A percentile compares a stretch with the other conserved stretches of the same genome.
Conservation (phyloP, 371 early-diverging fungal genomes). For the Caulochytrium protostelioides region DNA sequence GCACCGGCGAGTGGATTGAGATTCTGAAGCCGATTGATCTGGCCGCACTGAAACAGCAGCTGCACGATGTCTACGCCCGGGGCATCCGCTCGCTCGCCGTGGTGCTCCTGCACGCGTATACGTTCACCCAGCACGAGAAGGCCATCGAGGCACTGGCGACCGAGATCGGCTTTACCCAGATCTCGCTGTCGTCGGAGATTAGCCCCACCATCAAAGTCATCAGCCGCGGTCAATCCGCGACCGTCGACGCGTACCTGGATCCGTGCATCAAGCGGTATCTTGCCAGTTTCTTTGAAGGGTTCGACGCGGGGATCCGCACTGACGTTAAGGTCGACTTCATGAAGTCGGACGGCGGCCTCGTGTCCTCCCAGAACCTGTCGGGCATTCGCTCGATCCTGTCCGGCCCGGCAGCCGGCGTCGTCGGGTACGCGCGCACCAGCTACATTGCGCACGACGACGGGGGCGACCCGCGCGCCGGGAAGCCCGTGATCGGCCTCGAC, state of each 20-base stretch:
- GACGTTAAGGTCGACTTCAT: conserved; percentile 70
- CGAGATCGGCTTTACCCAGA: conserved; percentile 50
- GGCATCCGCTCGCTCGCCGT: conserved; percentile 72
- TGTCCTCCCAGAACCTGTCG: conserved; percentile 54
- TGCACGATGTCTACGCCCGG: conserved; percentile 33
- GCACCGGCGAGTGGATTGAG: conserved; percentile 67
- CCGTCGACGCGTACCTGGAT: conserved; percentile 81
- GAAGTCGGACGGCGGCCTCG: conserved; percentile 88
- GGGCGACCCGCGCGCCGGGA: conserved; percentile 12
- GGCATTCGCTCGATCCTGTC: conserved; percentile 78
- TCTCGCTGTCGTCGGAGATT: conserved; percentile 58
- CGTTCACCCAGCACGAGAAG: conserved; percentile 60
- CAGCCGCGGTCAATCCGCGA: conserved; percentile 71
- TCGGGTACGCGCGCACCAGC: conserved; percentile 71
- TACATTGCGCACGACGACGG: conserved; percentile 28
- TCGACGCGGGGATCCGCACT: conserved; percentile 35
- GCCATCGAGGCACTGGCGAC: conserved; percentile 42
- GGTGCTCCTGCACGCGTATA: conserved; percentile 79
- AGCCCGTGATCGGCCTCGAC: conserved; percentile 81
- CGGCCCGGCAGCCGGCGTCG: conserved; percentile 90
- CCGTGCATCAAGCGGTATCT: conserved; percentile 72
- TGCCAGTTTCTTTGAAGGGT: conserved; percentile 57
- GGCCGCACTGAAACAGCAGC: conserved; percentile 24
- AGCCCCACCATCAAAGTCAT: conserved; percentile 89
- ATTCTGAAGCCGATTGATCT: conserved; percentile 34